Evolutionary conservation across 495 filamentous ascomycete species (phyloP).

Genomic region (Aspergillus mulundensis): DNA sequence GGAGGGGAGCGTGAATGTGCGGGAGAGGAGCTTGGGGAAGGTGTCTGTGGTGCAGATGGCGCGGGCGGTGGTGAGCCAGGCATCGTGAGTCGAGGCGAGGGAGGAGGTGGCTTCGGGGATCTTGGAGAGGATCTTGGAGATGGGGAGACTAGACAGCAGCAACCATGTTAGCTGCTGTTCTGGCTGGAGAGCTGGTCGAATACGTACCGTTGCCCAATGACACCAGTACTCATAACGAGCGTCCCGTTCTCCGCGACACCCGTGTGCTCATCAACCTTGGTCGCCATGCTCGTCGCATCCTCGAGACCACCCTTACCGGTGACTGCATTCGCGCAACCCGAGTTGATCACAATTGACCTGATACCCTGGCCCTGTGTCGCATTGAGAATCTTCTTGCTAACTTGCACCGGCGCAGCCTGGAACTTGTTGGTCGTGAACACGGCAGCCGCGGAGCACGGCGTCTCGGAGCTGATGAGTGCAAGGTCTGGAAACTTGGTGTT

Average conservation of each 20-base stretch:
- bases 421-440: conserved; percentile 99
- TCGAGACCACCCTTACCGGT: conserved; percentile 89
- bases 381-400: conserved; percentile 67
- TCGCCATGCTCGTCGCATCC: conserved; percentile 81
- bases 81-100: conserved; percentile 69
- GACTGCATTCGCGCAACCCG: conserved; percentile 95
- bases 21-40: conserved; percentile 92
- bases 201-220: conserved; percentile 84
- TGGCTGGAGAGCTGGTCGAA: not conserved
- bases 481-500: conserved; percentile 89
- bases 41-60: conserved; percentile 99
- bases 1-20: conserved; percentile 79
- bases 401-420: conserved; percentile 89
- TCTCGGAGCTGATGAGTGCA: conserved; percentile 80
- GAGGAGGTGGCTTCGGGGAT: conserved; percentile 70
- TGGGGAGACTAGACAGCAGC: conserved; percentile 59
- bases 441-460: conserved; percentile 84
- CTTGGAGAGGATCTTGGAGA: conserved; percentile 78
- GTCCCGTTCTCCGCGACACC: conserved; percentile 63
- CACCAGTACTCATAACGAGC: conserved; percentile 95
- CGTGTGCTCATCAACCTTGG: conserved; percentile 65
- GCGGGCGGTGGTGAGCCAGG: conserved; percentile 82
- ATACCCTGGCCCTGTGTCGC: conserved; percentile 64
- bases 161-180: not conserved
- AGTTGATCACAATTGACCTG: conserved; percentile 84